Evolutionary conservation across 1,139 yeast genomes (phyloP), one percentile per base, ranked within the genome.

Genomic region (Insectozyma bohioensis): DNA sequence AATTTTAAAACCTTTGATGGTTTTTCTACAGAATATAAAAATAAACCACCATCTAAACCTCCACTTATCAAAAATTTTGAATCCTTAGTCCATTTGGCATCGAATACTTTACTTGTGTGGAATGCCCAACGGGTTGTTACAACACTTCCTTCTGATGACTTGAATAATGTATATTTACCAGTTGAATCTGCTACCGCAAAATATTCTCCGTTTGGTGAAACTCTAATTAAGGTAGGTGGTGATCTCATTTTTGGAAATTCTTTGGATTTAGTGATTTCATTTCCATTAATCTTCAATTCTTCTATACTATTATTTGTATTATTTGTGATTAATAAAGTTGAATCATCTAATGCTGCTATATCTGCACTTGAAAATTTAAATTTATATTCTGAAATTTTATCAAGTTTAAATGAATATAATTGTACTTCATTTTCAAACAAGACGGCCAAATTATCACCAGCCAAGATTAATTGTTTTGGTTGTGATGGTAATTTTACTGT

Each of bases 51-150:
- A 52, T 92, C 99, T 36, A 87, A 66, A 0, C 96, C 86, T 1
- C 84, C 95, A 41, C 92, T 78, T 13, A 81, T 83, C 31, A 85
- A 72, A 46, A 72, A 79, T 46, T 81, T 77, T 35, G 87, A 84
- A 46, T 84, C 88, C 3, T 65, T 58, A 28, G 82, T 74, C 97
- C 97, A 92, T 20, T 78, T 61, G 30, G 94, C 84, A 23, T 82
- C 77, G 36, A 77, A 79, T 39, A 92, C 83, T 38, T 75, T 79
- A 36, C 95, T 81, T 3, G 90, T 84, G 56, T 94, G 97, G 78
- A 85, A 90, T 0, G 95, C 83, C 99, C 99, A 92, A 53, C 97
- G 77, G 1, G 94, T 78, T 1, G 97, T 88, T 28, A 84, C 76
- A 6, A 85, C 67, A 6, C 72, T 51, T 25, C 70, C 75, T 30